Conservation (phyloP, 768 basidiomycete genomes). For the Podaxis sp. region DNA sequence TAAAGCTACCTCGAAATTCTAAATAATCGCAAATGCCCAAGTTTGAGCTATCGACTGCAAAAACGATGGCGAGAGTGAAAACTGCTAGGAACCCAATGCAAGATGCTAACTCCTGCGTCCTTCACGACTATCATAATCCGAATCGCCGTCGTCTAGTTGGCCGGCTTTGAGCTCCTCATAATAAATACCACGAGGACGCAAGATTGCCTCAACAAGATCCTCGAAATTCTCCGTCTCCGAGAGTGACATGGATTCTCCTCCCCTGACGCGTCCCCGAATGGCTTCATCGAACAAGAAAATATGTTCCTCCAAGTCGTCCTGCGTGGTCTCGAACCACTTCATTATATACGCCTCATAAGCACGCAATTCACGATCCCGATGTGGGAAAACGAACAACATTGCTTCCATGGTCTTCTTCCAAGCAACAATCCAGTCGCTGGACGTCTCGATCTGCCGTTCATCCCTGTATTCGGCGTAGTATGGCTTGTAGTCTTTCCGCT, state of each 20-base stretch:
- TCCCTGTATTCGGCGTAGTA: neutral
- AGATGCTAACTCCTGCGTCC: too few relatives aligned
- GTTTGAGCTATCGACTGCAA: too few relatives aligned
- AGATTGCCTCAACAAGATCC: neutral
- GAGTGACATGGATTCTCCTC: conserved; percentile 3
- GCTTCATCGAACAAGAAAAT: conserved; percentile 22
- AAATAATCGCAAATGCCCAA: too few relatives aligned
- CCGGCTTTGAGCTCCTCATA: neutral
- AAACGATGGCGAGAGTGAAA: too few relatives aligned
- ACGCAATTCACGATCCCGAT: conserved; percentile 21
- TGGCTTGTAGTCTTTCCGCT: conserved; percentile 18
- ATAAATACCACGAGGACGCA: neutral
- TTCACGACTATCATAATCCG: too few relatives aligned
- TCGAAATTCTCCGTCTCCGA: neutral
- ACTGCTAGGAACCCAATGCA: too few relatives aligned
- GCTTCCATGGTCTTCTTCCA: conserved; percentile 18
- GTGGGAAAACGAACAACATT: conserved; percentile 21
- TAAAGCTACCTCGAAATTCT: too few relatives aligned
- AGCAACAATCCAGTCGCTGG: conserved; percentile 21
- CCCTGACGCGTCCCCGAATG: conserved; percentile 19
- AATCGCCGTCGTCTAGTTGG: too few relatives aligned
- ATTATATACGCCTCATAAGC: conserved; percentile 23
- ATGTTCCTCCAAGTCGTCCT: too few relatives aligned
- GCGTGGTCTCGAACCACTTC: neutral
- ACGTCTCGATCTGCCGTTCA: conserved; percentile 9